A percentile compares a stretch with the other conserved stretches of the same genome.
Conservation (phyloP, 352 stramenopile genomes). For the Thalassiosira livingstoniorum region DNA sequence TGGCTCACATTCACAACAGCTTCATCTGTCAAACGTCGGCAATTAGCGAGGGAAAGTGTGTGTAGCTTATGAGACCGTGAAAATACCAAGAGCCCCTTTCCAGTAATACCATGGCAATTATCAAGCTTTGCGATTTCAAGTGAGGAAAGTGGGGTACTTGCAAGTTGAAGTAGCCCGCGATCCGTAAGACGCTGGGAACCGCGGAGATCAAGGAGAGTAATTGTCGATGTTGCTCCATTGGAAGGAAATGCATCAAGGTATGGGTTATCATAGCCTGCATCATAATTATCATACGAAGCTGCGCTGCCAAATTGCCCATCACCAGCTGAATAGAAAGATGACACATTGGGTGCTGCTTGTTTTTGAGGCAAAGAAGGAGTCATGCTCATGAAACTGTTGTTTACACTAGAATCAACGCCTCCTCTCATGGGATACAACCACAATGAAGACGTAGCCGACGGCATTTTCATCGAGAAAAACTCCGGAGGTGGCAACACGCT, state of each 20-base stretch:
- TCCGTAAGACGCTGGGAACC: constrained; percentile 79
- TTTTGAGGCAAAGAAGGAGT: too few species aligned
- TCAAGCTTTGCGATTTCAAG: constrained; percentile 77
- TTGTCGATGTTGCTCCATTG: constrained; percentile 30
- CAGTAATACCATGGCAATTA: constrained; percentile 78
- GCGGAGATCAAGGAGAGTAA: constrained; percentile 77
- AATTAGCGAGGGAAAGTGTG: constrained; percentile 79
- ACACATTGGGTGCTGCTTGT: too few species aligned
- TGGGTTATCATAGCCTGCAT: neutral
- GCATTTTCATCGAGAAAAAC: constrained; percentile 50
- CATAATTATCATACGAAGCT: constrained; percentile 11
- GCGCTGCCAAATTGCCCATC: too few species aligned
- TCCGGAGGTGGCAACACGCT: constrained; percentile 48
- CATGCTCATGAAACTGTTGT: too few species aligned
- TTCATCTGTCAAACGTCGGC: constrained; percentile 78
- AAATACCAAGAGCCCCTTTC: constrained; percentile 72
- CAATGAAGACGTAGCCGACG: constrained; percentile 22
- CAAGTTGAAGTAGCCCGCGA: constrained; percentile 72
- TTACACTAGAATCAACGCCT: too few species aligned
- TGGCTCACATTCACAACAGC: constrained; percentile 81
- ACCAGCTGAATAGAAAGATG: too few species aligned
- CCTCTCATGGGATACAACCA: constrained; percentile 22
- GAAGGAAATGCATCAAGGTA: neutral
- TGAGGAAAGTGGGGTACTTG: constrained; percentile 49
- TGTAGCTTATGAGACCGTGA: constrained; percentile 65